These are phyloP conservation scores for Pichia norvegensis DNA, from an alignment of 1,139 yeast species.

Conservation along the genomic window DNA sequence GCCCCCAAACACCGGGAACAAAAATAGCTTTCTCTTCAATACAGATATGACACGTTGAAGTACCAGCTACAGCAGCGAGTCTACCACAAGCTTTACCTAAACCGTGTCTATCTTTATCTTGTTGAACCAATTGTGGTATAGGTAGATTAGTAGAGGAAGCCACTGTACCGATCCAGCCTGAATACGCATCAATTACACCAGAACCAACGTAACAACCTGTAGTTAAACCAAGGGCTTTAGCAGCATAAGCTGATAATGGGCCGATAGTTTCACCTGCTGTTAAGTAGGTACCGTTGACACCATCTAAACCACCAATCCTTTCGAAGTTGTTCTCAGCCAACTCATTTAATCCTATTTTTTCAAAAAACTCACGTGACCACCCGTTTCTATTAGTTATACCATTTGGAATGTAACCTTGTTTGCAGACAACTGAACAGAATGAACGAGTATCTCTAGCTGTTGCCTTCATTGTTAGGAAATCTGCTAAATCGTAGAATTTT, in stretches of 20 bases:
- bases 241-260: conserved; percentile 54
- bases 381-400: conserved; percentile 87
- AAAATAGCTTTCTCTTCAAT: conserved; percentile 79
- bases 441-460: conserved; percentile 83
- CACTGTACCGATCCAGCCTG: conserved; percentile 98
- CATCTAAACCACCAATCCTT: conserved; percentile 77
- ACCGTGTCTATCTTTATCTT: conserved; percentile 35
- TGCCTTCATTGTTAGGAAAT: conserved; percentile 82
- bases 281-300: conserved; percentile 61
- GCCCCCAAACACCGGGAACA: conserved; percentile 98
- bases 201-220: conserved; percentile 80
- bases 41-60: conserved; percentile 93
- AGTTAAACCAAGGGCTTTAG: conserved; percentile 78
- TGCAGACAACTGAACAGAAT: conserved; percentile 85
- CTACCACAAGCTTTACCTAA: conserved; percentile 68
- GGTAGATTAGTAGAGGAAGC: conserved; percentile 66
- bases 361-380: conserved; percentile 79
- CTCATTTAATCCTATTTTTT: conserved; percentile 62
- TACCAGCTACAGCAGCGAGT: conserved; percentile 96
- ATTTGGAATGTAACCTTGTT: conserved; percentile 87
- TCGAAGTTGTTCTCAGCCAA: conserved; percentile 68
- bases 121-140: conserved; percentile 37
- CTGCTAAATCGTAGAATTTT: conserved; percentile 88
- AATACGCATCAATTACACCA: conserved; percentile 95
- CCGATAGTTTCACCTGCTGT: conserved; percentile 91